Conservation (phyloP, 2,329 filamentous ascomycete species). For the Cercospora sp. region DNA sequence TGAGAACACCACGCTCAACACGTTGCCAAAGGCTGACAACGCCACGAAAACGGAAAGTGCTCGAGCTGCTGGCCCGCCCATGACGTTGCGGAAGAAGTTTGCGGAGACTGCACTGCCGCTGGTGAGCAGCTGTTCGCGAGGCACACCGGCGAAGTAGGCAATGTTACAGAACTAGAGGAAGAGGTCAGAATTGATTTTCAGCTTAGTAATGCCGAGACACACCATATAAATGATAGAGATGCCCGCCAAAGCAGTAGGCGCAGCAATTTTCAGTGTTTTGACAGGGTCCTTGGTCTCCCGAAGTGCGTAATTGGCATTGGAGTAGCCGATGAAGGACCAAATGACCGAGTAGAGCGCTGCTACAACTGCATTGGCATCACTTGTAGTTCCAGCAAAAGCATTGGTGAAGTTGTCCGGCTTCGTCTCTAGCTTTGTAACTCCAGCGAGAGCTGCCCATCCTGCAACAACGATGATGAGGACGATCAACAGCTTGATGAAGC, state of each 20-base stretch:
- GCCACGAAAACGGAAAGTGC: conserved; percentile 59
- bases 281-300: conserved; percentile 55
- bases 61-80: conserved; percentile 53
- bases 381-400: conserved; percentile 52
- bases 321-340: conserved; percentile 31
- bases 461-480: conserved; percentile 55
- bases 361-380: conserved; percentile 51
- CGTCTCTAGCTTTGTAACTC: conserved; percentile 43
- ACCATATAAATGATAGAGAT: conserved; percentile 37
- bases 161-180: conserved; percentile 45
- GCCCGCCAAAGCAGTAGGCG: conserved; percentile 38
- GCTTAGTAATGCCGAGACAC: conserved; percentile 37
- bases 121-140: conserved; percentile 47
- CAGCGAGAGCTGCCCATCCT: conserved; percentile 63
- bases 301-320: conserved; percentile 61
- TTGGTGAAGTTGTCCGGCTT: conserved; percentile 58
- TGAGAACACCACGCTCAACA: conserved; percentile 57
- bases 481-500: conserved; percentile 60
- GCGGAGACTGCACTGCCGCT: conserved; percentile 57
- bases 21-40: conserved; percentile 59
- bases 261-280: conserved; percentile 14
- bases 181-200: not conserved
- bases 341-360: conserved; percentile 59
- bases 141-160: conserved; percentile 57
- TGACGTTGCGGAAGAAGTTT: conserved; percentile 61